phyloP scores from a whole-genome alignment of 495 filamentous ascomycete species.

The Tuber magnatum region DNA sequence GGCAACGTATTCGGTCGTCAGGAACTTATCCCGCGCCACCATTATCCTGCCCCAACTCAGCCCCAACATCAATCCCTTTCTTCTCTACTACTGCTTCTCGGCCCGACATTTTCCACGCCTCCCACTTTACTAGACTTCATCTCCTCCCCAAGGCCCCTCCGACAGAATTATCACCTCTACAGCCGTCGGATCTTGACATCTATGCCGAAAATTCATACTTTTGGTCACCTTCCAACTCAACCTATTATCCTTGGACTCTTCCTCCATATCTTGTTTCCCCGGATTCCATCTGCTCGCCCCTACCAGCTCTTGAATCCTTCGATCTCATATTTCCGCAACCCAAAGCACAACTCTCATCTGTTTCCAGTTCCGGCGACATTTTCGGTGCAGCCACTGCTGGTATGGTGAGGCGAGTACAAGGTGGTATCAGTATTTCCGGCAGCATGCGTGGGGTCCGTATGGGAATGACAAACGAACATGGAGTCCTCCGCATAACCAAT shows the following conservation, averaged over 20 bases:
- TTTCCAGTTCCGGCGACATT: constrained; percentile 44
- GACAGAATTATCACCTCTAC: constrained; percentile 40
- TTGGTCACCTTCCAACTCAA: constrained; percentile 61
- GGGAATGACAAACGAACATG: constrained; percentile 38
- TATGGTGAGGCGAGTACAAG: constrained; percentile 52
- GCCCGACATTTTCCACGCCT: constrained; percentile 83
- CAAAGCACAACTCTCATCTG: constrained; percentile 38
- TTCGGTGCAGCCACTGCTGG: constrained; percentile 36
- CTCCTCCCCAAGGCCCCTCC: constrained; percentile 55
- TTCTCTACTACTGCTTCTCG: constrained; percentile 72
- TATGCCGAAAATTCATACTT: constrained; percentile 39
- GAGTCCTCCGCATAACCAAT: constrained; percentile 54
- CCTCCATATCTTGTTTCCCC: constrained; percentile 64
- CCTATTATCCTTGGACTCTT: constrained; percentile 88
- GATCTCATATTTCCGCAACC: constrained; percentile 68
- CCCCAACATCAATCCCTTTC: constrained; percentile 57
- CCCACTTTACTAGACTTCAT: constrained; percentile 74
- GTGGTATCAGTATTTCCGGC: constrained; percentile 67
- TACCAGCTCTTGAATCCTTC: constrained; percentile 57
- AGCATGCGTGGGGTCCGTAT: constrained; percentile 71
- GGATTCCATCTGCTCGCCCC: constrained; percentile 63
- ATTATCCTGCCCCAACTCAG: constrained; percentile 54
- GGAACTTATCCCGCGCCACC: constrained; percentile 52
- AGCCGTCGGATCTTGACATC: constrained; percentile 35
- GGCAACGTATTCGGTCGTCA: constrained; percentile 45